Evolutionary conservation across 495 filamentous ascomycete genomes (phyloP), one percentile per base, ranked within the genome.

Genomic region (Annulohypoxylon stygium): DNA sequence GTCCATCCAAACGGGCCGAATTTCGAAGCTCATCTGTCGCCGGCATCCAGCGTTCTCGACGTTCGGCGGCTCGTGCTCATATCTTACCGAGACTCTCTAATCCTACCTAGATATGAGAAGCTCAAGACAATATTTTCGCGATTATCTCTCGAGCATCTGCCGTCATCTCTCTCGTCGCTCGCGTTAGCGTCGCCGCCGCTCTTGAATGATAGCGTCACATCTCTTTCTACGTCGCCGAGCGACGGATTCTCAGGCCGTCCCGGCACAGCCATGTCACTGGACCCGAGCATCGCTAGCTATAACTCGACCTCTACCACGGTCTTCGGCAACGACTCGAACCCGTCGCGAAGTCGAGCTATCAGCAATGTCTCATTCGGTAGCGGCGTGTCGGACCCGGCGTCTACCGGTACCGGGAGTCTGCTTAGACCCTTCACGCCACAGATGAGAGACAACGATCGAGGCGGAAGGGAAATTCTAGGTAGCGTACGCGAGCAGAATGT

Each of bases 51-150:
- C 11, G 77, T 84, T n/a, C 89, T 98, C 9, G 95, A 99, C 69
- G 93, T 98, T 3, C 90, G 97, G 25, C 88, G 93, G 33, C 88
- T 99, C 16, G 93, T 97, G 0, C 86, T 99, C 45, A 89, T 95
- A n/a, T 88, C 92, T 1, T 98, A 96, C 83, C 90, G 97, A 25
- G 95, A 98, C 79, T 89, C 87, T 50, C 89, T 98, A 30, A 92
- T 99, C 64, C 81, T 98, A 7, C 91, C 93, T 5, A 88, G 95
- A 23, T 93, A 95, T 80, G 93, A 97, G 57, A 88, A 89, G 10
- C 87, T 99, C 26, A 93, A 95, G 79, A 86, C 89, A 9, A 96
- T 95, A 26, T 98, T 99, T 83, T 97, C 94, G 9, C 89, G 95
- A 10, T 87, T 99, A 14, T 93, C 90, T 9, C 88, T 99, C 6